These are phyloP conservation scores for Omphalotus guepiniiformis DNA, from an alignment of 768 basidiomycete genomes.

Conservation along the genomic window DNA sequence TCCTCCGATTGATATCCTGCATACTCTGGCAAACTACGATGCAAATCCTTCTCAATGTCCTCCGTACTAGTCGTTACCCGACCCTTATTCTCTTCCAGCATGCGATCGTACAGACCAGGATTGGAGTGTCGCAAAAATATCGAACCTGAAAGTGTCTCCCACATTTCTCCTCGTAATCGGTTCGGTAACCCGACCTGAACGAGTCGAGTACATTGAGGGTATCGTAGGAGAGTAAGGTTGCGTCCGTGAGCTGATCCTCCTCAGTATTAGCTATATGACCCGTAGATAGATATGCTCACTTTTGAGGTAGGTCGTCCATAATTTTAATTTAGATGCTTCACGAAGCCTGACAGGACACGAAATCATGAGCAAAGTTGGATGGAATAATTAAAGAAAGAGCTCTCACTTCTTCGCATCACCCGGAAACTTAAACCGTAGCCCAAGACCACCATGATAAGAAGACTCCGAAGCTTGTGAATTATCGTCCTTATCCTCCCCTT, in stretches of 20 bases:
- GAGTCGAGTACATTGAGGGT: slow-evolving; percentile 95
- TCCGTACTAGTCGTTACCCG: slow-evolving; percentile 86
- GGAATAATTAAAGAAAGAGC: background rate
- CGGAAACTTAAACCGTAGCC: slow-evolving; percentile 82
- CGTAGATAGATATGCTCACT: slow-evolving; percentile 34
- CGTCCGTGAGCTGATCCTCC: slow-evolving; percentile 74
- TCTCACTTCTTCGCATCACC: slow-evolving; percentile 88
- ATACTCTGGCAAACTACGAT: slow-evolving; percentile 94
- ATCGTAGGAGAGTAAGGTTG: slow-evolving; percentile 91
- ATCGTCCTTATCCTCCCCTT: slow-evolving; percentile 66
- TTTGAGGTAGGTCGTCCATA: slow-evolving; percentile 87
- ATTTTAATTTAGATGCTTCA: slow-evolving; percentile 91
- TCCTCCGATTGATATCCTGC: slow-evolving; percentile 90
- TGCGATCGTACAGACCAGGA: slow-evolving; percentile 73
- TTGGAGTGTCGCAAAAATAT: slow-evolving; percentile 85
- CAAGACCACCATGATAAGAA: slow-evolving; percentile 73
- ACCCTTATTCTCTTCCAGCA: slow-evolving; percentile 75
- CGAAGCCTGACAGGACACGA: slow-evolving; percentile 49
- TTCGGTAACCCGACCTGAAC: slow-evolving; percentile 97
- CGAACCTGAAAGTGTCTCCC: slow-evolving; percentile 96
- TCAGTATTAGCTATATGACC: slow-evolving; percentile 9
- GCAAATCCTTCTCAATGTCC: slow-evolving; percentile 98
- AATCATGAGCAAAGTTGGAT: background rate
- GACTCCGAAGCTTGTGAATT: slow-evolving; percentile 38
- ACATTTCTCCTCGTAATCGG: slow-evolving; percentile 91